Conservation (phyloP, 805 yeast genomes). For the Myxozyma geophila region DNA sequence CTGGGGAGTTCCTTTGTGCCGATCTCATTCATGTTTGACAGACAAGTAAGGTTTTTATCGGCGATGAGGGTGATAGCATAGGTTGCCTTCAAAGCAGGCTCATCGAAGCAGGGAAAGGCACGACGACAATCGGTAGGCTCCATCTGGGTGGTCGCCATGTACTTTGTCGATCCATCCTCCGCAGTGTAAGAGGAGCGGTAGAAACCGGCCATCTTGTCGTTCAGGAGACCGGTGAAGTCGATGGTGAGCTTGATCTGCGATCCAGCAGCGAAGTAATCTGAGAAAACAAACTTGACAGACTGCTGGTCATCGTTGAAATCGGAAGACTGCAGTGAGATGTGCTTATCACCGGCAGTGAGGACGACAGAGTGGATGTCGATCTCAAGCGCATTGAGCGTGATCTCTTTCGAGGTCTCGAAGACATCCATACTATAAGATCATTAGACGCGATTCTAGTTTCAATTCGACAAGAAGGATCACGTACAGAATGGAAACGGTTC, state of each 20-base stretch:
- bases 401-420: slow-evolving; percentile 49
- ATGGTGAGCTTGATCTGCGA: slow-evolving; percentile 56
- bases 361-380: slow-evolving; percentile 60
- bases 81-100: slow-evolving; percentile 70
- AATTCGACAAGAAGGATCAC: background rate
- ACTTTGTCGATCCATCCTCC: slow-evolving; percentile 58
- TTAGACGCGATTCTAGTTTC: background rate
- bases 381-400: slow-evolving; percentile 66
- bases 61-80: slow-evolving; percentile 63
- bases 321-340: slow-evolving; percentile 41
- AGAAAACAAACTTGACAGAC: slow-evolving; percentile 64
- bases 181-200: slow-evolving; percentile 68
- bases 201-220: slow-evolving; percentile 57
- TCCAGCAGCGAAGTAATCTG: slow-evolving; percentile 45
- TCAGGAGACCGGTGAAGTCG: slow-evolving; percentile 60
- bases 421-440: slow-evolving; percentile 47
- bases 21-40: slow-evolving; percentile 69
- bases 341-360: slow-evolving; percentile 38
- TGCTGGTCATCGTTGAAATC: slow-evolving; percentile 60
- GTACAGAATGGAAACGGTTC: slow-evolving; percentile 53
- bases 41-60: slow-evolving; percentile 56
- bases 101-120: slow-evolving; percentile 78
- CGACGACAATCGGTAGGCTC: slow-evolving; percentile 79
- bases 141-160: slow-evolving; percentile 70
- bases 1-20: slow-evolving; percentile 46